Conservation (phyloP, 768 basidiomycete genomes). For the Kwoniella sp. region DNA sequence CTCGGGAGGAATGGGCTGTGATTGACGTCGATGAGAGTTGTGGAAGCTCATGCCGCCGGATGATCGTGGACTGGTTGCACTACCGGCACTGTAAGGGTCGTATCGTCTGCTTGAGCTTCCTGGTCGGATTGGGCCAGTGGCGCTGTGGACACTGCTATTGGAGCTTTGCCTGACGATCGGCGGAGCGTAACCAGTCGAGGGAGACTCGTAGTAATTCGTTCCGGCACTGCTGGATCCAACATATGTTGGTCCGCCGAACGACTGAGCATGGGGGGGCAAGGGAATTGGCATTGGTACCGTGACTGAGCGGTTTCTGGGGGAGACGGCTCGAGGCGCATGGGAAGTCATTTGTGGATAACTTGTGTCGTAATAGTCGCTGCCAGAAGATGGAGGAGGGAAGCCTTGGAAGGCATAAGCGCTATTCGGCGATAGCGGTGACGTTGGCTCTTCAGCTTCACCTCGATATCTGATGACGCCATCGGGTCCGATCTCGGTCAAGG, state of each 20-base stretch:
- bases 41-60: slow-evolving; percentile 8
- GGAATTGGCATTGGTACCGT: slow-evolving; percentile 33
- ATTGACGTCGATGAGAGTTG: slow-evolving; percentile 16
- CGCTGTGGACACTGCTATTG: slow-evolving; percentile 19
- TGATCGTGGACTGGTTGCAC: slow-evolving; percentile 13
- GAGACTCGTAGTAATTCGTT: slow-evolving; percentile 18
- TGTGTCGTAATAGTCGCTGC: slow-evolving; percentile 19
- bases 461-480: slow-evolving; percentile 79
- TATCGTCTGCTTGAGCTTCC: slow-evolving; percentile 25
- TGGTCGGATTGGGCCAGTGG: slow-evolving; percentile 22
- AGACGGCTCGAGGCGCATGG: slow-evolving; percentile 11
- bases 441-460: slow-evolving; percentile 27
- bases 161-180: slow-evolving; percentile 25
- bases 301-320: slow-evolving; percentile 26
- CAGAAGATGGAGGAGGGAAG: slow-evolving; percentile 16
- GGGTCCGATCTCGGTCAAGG: slow-evolving; percentile 79
- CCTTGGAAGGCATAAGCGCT: slow-evolving; percentile 11
- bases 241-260: slow-evolving; percentile 6
- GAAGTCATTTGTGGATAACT: slow-evolving; percentile 17
- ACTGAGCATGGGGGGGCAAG: slow-evolving; percentile 13
- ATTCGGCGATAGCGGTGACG: slow-evolving; percentile 27
- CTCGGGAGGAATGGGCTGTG: slow-evolving; percentile 19
- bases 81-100: slow-evolving; percentile 29
- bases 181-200: slow-evolving; percentile 13
- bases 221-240: slow-evolving; percentile 18